Evolutionary conservation across 768 basidiomycete species (phyloP), one percentile per base, ranked within the genome.

Genomic region (Tylopilus sp.): DNA sequence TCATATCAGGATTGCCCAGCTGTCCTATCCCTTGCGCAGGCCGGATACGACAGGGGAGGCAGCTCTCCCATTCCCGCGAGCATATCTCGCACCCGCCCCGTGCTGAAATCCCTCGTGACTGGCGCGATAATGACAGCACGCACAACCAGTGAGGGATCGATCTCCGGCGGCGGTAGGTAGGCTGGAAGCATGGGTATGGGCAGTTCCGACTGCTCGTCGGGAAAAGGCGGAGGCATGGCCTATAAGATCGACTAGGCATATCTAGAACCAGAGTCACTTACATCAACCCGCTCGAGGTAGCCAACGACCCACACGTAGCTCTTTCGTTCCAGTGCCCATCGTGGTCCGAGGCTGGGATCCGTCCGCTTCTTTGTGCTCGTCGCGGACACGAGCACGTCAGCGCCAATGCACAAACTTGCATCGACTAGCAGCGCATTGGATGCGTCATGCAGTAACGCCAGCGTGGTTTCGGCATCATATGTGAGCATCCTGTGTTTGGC

Each of bases 381-480:
- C 47, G 14, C 50, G n/a, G 60, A 59, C 49, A 63, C 48, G 8
- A 67, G 17, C 6, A 22, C 54, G 10, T 62, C 54, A 1, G 67
- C 58, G 60, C 76, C 75, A 33, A 86, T 54, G 52, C 81, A 82
- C 13, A 83, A 72, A 41, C 76, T 72, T 10, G 75, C 76, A 62
- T 88, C 84, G 9, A 87, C 79, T 11, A 85, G 69, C 44, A 87
- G 61, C 30, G 74, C 81, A n/a, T 67, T 66, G 13, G 74, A 73
- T 43, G 72, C 74, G 57, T 81, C 81, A n/a, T 77, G 58, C 29
- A 88, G 65, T 21, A 82, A 53, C 14, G 79, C 68, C 14, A 79
- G 65, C 4, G 76, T 77, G 34, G 75, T 76, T 10, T 66, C 59
- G 14, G 72, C 69, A 55, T 86, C 83, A 63, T 85, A 84, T 28